A percentile compares a stretch with the other conserved stretches of the same genome.
These are phyloP conservation scores for Kluyveromyces marxianus DNA, from an alignment of 1,139 yeast species.

Conservation along the genomic window DNA sequence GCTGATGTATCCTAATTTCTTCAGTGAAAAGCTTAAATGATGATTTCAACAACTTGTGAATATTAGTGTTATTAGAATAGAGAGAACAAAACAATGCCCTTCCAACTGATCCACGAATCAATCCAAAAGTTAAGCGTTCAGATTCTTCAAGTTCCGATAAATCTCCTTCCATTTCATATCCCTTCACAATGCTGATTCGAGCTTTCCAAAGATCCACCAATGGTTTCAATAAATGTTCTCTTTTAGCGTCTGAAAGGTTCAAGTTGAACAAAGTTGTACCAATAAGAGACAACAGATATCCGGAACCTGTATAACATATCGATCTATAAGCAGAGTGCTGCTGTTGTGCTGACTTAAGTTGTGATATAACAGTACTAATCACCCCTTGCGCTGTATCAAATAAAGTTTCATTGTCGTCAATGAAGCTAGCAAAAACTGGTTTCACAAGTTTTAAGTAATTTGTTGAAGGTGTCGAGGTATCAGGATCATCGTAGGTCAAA, in stretches of 20 bases:
- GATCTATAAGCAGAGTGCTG: conserved; percentile 22
- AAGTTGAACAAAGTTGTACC: conserved; percentile 25
- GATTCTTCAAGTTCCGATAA: conserved; percentile 13
- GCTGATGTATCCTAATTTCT: conserved; percentile 32
- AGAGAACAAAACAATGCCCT: conserved; percentile 25
- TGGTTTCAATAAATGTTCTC: conserved; percentile 22
- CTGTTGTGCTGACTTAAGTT: conserved; percentile 10
- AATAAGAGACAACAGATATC: conserved; percentile 36
- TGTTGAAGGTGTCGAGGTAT: conserved; percentile 6
- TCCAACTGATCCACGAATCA: conserved; percentile 23
- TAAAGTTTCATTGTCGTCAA: conserved; percentile 8
- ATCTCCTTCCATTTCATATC: conserved; percentile 10
- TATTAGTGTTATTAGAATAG: conserved; percentile 46
- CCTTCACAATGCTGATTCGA: conserved; percentile 16
- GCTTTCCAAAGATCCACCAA: conserved; percentile 20
- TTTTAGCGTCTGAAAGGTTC: conserved; percentile 18
- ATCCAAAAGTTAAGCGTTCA: conserved; percentile 18
- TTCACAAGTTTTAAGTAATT: conserved; percentile 12
- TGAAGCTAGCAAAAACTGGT: conserved; percentile 15
- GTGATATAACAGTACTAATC: not conserved
- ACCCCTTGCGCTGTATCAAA: conserved; percentile 1
- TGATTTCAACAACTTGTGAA: conserved; percentile 45
- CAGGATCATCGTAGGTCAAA: conserved; percentile 15
- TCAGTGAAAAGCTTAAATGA: conserved; percentile 41
- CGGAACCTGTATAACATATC: conserved; percentile 21